Percentiles rank a stretch among this genome's conserved stretches.
Conservation (phyloP, 208 protist species). For the Leishmania mexicana region DNA sequence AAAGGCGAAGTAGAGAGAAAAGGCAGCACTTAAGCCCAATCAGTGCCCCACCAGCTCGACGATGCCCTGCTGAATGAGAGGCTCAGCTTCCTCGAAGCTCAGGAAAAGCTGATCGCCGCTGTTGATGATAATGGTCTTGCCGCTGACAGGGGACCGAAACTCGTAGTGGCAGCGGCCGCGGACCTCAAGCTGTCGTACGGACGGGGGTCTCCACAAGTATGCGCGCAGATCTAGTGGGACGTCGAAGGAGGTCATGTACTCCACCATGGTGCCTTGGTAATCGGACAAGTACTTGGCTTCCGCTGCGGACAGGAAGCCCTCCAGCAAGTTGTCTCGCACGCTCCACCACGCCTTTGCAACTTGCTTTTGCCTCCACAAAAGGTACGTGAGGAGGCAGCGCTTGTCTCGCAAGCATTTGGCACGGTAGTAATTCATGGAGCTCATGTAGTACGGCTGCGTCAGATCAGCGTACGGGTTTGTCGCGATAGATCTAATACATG, state of each 20-base stretch:
- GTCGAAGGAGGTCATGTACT: conserved; percentile 91
- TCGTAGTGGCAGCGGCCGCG: conserved; percentile 69
- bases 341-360: conserved; percentile 79
- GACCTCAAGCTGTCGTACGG: conserved; percentile 75
- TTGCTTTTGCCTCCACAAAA: conserved; percentile 73
- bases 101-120: conserved; percentile 75
- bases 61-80: conserved; percentile 76
- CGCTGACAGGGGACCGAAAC: conserved; percentile 74
- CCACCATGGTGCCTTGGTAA: conserved; percentile 82
- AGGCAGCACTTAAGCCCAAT: neutral
- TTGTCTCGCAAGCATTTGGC: conserved; percentile 83
- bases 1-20: neutral
- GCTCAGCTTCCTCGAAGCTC: conserved; percentile 83
- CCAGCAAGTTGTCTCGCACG: conserved; percentile 68
- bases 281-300: conserved; percentile 73
- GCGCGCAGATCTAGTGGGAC: conserved; percentile 79
- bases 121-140: conserved; percentile 76
- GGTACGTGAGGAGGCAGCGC: conserved; percentile 77
- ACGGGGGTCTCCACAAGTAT: conserved; percentile 82
- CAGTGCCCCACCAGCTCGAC: conserved; percentile 64
- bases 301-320: conserved; percentile 43
- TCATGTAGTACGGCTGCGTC: conserved; percentile 76
- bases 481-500: conserved; percentile 53
- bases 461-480: conserved; percentile 77
- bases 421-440: conserved; percentile 69